These are phyloP conservation scores for Aspergillus homomorphus DNA, from an alignment of 495 filamentous ascomycete genomes.

Conservation along the genomic window DNA sequence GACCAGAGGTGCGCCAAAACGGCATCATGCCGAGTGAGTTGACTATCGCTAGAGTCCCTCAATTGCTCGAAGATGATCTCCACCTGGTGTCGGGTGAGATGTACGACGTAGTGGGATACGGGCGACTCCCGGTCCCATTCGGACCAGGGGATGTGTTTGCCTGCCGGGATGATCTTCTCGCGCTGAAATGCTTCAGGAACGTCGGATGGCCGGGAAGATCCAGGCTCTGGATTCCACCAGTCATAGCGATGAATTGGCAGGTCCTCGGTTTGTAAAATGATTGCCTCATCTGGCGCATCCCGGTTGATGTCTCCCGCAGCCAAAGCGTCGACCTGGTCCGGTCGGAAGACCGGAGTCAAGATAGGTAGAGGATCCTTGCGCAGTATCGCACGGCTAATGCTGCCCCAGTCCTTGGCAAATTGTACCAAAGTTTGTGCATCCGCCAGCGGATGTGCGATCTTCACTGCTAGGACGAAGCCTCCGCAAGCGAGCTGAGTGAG, in stretches of 20 bases:
- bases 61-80: conserved; percentile 16
- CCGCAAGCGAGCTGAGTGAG: conserved; percentile 40
- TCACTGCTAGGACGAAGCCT: conserved; percentile 40
- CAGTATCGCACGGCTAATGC: conserved; percentile 20
- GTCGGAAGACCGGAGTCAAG: conserved; percentile 26
- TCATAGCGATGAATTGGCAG: conserved; percentile 33
- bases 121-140: conserved; percentile 25
- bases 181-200: conserved; percentile 19
- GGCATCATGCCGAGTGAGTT: conserved; percentile 31
- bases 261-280: conserved; percentile 13
- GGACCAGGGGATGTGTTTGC: conserved; percentile 25
- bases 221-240: conserved; percentile 28
- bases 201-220: conserved; percentile 8
- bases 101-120: conserved; percentile 24
- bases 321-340: conserved; percentile 23
- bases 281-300: conserved; percentile 14
- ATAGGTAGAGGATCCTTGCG: conserved; percentile 7
- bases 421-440: conserved; percentile 46
- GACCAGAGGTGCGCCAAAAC: conserved; percentile 34
- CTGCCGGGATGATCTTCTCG: conserved; percentile 13
- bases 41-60: neutral
- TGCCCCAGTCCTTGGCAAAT: conserved; percentile 47
- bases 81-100: conserved; percentile 22
- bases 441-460: conserved; percentile 44
- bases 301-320: conserved; percentile 33